Evolutionary conservation across 2,329 filamentous ascomycete genomes (phyloP).

Genomic region (Colletotrichum sp.): DNA sequence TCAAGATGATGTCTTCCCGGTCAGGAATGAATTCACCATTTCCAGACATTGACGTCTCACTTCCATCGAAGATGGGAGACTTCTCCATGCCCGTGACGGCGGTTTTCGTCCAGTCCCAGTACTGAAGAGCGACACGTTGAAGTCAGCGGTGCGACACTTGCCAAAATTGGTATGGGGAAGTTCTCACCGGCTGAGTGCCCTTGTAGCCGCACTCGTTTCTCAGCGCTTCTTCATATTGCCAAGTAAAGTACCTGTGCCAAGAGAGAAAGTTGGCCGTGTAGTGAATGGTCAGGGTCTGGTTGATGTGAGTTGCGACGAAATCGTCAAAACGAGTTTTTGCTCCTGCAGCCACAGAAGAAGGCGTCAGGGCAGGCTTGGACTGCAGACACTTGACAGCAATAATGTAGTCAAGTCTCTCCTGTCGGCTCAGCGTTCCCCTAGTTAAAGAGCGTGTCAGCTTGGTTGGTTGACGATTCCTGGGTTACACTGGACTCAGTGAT

Average conservation of each 20-base stretch:
- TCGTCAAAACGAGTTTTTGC: slow-evolving; percentile 54
- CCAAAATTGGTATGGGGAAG: background rate
- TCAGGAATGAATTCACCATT: slow-evolving; percentile 41
- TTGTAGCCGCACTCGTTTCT: slow-evolving; percentile 39
- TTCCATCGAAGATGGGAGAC: slow-evolving; percentile 56
- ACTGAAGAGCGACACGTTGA: background rate
- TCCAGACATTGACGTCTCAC: slow-evolving; percentile 46
- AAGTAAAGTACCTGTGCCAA: slow-evolving; percentile 38
- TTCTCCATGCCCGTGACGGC: slow-evolving; percentile 32
- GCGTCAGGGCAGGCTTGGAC: slow-evolving; percentile 37
- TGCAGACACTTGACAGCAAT: slow-evolving; percentile 50
- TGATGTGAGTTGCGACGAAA: slow-evolving; percentile 54
- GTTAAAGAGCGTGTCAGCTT: no score
- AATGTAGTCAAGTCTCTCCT: slow-evolving; percentile 45
- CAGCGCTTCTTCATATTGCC: slow-evolving; percentile 27
- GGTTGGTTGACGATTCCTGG: no score
- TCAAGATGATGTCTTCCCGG: slow-evolving; percentile 28
- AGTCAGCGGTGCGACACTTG: background rate
- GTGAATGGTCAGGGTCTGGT: slow-evolving; percentile 50
- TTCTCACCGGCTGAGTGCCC: slow-evolving; percentile 40
- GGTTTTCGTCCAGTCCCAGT: slow-evolving; percentile 37
- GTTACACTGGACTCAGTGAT: background rate
- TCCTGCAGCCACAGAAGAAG: slow-evolving; percentile 40
- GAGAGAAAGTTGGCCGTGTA: slow-evolving; percentile 36
- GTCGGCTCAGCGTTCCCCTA: slow-evolving; percentile 10